Evolutionary conservation across 345 rosid species (phyloP).

Genomic region (Eucalyptus guilfoylei): DNA sequence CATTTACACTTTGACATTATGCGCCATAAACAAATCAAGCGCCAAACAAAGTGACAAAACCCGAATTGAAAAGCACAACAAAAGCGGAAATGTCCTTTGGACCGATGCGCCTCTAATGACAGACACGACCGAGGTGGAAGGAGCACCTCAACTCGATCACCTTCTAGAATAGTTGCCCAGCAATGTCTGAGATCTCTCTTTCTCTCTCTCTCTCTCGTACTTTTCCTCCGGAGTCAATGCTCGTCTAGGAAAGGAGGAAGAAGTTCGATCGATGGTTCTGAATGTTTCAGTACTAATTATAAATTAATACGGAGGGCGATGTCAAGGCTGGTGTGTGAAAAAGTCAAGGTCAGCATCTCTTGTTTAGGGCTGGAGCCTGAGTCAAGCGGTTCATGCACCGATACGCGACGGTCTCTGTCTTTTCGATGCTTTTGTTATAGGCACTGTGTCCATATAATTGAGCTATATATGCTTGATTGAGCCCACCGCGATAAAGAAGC

Average conservation of each 20-base stretch:
- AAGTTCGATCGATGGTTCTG: background rate
- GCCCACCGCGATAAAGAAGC: background rate
- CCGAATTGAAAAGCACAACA: background rate
- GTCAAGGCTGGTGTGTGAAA: background rate
- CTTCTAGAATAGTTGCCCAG: background rate
- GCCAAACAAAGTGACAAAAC: background rate
- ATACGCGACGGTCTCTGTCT: background rate
- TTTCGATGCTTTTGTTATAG: background rate
- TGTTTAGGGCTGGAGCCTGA: background rate
- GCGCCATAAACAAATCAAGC: background rate
- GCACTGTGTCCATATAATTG: background rate
- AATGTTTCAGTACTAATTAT: background rate
- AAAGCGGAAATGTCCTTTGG: background rate
- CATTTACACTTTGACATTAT: background rate
- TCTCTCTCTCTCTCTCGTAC: background rate
- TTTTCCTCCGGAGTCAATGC: background rate
- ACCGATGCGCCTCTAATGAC: background rate
- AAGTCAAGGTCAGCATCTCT: background rate
- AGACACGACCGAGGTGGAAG: background rate
- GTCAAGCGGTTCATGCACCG: background rate
- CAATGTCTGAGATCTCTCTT: background rate
- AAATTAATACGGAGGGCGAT: background rate
- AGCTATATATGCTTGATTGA: background rate
- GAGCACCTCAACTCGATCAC: background rate
- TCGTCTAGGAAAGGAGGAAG: background rate